Conservation (phyloP, 75 land plant genomes). For the Selaginella moellendorffii region DNA sequence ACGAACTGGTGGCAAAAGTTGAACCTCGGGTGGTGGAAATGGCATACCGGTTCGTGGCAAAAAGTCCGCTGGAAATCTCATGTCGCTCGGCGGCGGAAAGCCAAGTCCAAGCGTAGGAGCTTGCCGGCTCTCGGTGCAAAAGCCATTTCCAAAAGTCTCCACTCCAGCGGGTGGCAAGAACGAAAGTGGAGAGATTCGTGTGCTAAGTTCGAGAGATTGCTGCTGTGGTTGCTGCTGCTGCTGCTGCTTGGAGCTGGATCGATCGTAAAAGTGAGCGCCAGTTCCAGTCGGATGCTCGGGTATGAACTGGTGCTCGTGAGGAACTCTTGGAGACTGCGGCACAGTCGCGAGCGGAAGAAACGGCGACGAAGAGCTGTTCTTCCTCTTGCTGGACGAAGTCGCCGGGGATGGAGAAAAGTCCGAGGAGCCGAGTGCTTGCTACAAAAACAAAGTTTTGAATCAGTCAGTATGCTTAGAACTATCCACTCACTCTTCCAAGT, state of each 20-base stretch:
- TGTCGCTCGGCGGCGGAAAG: background rate
- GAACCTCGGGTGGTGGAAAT: background rate
- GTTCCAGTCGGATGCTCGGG: slow-evolving; percentile 48
- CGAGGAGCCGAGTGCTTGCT: background rate
- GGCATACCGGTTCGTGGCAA: background rate
- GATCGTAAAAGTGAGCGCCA: slow-evolving; percentile 12
- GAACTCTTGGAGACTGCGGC: slow-evolving; percentile 17
- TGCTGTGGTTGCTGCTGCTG: slow-evolving; percentile 1
- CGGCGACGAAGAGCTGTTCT: background rate
- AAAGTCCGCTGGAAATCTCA: background rate
- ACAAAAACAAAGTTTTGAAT: background rate
- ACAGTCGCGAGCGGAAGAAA: background rate
- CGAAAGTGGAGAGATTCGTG: slow-evolving; percentile 15
- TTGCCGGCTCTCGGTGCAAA: slow-evolving; percentile 12
- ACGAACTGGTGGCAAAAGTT: background rate
- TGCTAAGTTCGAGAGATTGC: slow-evolving; percentile 19
- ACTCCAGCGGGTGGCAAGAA: slow-evolving; percentile 20
- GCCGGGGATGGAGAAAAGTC: background rate
- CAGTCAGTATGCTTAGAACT: background rate
- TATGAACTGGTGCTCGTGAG: slow-evolving; percentile 55
- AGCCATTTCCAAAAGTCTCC: slow-evolving; percentile 18
- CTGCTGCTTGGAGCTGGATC: background rate
- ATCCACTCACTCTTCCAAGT: background rate
- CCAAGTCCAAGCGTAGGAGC: slow-evolving; percentile 1
- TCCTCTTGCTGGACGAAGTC: background rate